Conservation (phyloP, 2,329 filamentous ascomycete species). For the Fusarium abutilonis region DNA sequence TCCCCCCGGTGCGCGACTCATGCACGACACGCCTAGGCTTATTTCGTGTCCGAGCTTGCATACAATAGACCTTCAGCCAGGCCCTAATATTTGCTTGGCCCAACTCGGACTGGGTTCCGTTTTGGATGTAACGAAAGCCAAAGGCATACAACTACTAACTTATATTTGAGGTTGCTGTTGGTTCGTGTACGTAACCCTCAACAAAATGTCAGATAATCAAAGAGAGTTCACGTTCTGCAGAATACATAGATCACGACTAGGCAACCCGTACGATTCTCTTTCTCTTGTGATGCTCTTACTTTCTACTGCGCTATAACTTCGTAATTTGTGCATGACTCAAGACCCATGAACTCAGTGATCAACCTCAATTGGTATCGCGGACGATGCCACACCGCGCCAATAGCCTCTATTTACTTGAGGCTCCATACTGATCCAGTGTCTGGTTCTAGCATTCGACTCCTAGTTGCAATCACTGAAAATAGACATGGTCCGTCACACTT, state of each 20-base stretch:
- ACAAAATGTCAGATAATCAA: background rate
- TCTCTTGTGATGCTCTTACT: background rate
- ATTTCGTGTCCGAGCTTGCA: slow-evolving; percentile 10
- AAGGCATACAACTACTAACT: background rate
- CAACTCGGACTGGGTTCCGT: slow-evolving; percentile 5
- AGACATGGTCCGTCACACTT: no score
- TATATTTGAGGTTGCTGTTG: background rate
- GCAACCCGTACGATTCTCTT: background rate
- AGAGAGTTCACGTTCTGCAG: background rate
- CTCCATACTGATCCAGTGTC: no score
- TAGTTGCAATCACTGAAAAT: no score
- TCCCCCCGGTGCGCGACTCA: slow-evolving; percentile 27
- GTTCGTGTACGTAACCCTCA: background rate
- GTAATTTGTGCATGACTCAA: slow-evolving; percentile 16
- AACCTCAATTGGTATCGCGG: background rate
- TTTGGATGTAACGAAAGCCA: background rate
- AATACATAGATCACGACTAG: background rate
- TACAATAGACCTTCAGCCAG: background rate
- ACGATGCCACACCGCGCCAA: background rate
- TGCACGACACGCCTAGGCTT: slow-evolving; percentile 26
- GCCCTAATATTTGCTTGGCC: background rate
- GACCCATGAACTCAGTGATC: slow-evolving; percentile 14
- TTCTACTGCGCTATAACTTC: background rate
- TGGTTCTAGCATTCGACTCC: no score
- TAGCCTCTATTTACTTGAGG: background rate